Percentiles rank a stretch among this genome's conserved stretches.
These are phyloP conservation scores for Puccinia novopanici DNA, from an alignment of 1,284 basidiomycete species.

Conservation along the genomic window DNA sequence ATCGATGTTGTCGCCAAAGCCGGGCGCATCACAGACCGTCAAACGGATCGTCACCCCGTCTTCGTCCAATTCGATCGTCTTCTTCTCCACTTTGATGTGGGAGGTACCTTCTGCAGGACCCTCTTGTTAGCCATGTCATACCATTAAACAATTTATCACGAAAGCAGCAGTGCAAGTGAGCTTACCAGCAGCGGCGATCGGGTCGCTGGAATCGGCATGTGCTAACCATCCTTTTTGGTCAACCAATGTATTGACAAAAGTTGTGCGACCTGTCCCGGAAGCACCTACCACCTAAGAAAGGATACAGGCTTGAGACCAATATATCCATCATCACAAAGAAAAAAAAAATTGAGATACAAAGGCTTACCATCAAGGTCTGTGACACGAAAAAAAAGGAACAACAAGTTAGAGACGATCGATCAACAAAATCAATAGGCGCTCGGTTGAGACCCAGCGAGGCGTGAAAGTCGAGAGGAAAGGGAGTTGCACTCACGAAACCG, in stretches of 20 bases:
- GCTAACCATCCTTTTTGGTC: conserved; percentile 36
- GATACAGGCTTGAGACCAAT: neutral
- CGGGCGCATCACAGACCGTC: conserved; percentile 97
- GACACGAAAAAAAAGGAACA: neutral
- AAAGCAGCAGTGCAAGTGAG: neutral
- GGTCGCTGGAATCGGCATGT: conserved; percentile 32
- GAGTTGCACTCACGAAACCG: conserved; percentile 40
- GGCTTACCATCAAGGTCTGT: conserved; percentile 45
- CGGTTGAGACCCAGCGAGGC: neutral
- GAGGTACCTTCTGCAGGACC: conserved; percentile 55
- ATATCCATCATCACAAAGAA: neutral
- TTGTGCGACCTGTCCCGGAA: conserved; percentile 92
- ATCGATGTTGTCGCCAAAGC: conserved; percentile 98
- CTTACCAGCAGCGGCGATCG: conserved; percentile 15
- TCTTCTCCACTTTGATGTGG: conserved; percentile 57
- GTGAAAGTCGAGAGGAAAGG: neutral
- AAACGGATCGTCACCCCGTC: conserved; percentile 96
- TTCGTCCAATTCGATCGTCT: conserved; percentile 78
- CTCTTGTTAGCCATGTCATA: neutral
- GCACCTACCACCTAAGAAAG: conserved; percentile 65
- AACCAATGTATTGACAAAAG: conserved; percentile 89
- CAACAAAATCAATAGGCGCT: no score
- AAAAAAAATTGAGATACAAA: neutral
- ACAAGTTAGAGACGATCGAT: conserved; percentile 1
- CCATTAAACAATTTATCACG: no score